Percentiles rank a stretch among this genome's conserved stretches.
Evolutionary conservation across 257 asterid species (phyloP).

Genomic region (Schizonepeta tenuifolia): DNA sequence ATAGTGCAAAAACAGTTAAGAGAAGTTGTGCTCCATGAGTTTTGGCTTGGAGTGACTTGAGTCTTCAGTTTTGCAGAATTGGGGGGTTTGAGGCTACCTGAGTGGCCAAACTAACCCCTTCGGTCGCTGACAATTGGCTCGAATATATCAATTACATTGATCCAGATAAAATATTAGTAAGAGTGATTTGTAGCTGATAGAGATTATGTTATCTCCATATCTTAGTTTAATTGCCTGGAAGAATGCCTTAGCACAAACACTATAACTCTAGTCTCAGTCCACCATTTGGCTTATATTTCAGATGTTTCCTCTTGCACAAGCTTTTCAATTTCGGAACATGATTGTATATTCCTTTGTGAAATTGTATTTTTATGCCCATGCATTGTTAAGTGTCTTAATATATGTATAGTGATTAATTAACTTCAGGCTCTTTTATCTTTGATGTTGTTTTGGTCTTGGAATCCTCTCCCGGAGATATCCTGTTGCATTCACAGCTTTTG

Average conservation of each 20-base stretch:
- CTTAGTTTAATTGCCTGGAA: slow-evolving; percentile 17
- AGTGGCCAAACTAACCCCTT: not conserved
- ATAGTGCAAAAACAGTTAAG: not conserved
- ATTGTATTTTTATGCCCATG: slow-evolving; percentile 1
- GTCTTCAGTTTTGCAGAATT: not conserved
- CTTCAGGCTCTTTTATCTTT: slow-evolving; percentile 34
- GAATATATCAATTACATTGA: not conserved
- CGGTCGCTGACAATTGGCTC: not conserved
- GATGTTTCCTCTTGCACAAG: slow-evolving; percentile 23
- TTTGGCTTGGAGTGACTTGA: not conserved
- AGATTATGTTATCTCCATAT: not conserved
- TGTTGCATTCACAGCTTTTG: slow-evolving; percentile 44
- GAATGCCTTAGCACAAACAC: slow-evolving; percentile 14
- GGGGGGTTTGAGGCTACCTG: not conserved
- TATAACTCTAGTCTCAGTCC: not conserved
- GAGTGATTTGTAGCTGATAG: slow-evolving; percentile 11
- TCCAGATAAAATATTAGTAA: not conserved
- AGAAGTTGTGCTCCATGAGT: not conserved
- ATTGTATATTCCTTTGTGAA: slow-evolving; percentile 2
- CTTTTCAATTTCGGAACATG: slow-evolving; percentile 18
- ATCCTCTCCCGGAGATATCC: slow-evolving; percentile 48
- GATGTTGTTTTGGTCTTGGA: slow-evolving; percentile 35
- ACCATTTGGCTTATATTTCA: slow-evolving; percentile 24
- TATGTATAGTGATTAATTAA: slow-evolving; percentile 28
- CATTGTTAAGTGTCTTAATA: not conserved